phyloP scores from a whole-genome alignment of 352 stramenopile species.

The Pythium sp. region DNA sequence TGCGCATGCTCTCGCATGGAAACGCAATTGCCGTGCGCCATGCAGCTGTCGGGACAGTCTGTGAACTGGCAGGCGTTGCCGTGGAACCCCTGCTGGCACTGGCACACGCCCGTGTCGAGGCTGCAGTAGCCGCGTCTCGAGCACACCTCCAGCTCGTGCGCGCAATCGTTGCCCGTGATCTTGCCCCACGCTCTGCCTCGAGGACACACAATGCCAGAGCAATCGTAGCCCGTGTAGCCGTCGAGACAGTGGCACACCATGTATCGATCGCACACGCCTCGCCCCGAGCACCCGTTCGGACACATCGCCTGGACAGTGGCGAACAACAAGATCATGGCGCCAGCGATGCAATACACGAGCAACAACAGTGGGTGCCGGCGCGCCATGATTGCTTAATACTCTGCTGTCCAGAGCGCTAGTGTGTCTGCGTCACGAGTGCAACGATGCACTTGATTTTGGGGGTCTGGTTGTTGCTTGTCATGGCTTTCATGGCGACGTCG shows the following conservation, averaged over 20 bases:
- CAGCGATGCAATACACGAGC: neutral
- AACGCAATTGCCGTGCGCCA: constrained; percentile 54
- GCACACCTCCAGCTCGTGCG: constrained; percentile 48
- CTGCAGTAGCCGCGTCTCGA: constrained; percentile 74
- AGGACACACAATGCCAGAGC: constrained; percentile 49
- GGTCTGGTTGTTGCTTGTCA: neutral
- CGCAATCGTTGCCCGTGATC: constrained; percentile 38
- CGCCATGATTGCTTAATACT: neutral
- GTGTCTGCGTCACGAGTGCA: neutral
- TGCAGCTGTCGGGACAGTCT: constrained; percentile 52
- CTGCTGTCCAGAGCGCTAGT: neutral
- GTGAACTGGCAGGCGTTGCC: constrained; percentile 63
- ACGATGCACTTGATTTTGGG: neutral
- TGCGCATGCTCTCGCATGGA: constrained; percentile 61
- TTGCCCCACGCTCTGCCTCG: constrained; percentile 52
- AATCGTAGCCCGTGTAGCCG: constrained; percentile 65
- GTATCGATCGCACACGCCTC: constrained; percentile 52
- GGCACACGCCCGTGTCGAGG: constrained; percentile 59
- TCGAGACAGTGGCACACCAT: constrained; percentile 55
- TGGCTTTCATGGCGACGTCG: neutral
- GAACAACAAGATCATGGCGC: neutral
- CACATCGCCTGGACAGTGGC: constrained; percentile 31
- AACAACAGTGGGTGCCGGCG: neutral
- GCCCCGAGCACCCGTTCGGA: constrained; percentile 53
- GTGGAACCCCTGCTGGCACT: constrained; percentile 80